Evolutionary conservation across 768 basidiomycete genomes (phyloP).

Genomic region (Dacryopinax spathularia): DNA sequence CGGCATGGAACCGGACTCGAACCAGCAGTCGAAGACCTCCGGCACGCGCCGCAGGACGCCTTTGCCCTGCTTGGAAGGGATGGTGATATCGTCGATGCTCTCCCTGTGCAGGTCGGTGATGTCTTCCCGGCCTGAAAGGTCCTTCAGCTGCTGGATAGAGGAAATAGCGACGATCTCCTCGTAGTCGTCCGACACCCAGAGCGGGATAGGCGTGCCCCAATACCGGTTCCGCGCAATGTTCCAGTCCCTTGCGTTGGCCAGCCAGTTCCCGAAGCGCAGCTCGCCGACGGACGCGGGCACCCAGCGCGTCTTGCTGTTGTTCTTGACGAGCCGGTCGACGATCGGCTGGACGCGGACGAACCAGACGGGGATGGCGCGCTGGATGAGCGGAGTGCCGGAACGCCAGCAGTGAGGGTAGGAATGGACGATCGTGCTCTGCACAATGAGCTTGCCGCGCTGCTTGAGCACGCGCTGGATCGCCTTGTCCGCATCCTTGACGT

Average conservation of each 20-base stretch:
- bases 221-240: slow-evolving; percentile 97
- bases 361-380: slow-evolving; percentile 93
- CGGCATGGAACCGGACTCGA: slow-evolving; percentile 97
- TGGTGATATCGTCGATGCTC: slow-evolving; percentile 89
- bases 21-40: slow-evolving; percentile 99
- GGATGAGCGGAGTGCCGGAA: slow-evolving; percentile 88
- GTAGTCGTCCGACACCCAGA: slow-evolving; percentile 89
- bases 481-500: slow-evolving; percentile 93
- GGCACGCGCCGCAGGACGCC: slow-evolving; percentile 79
- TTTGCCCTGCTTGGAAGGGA: slow-evolving; percentile 80
- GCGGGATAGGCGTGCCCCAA: slow-evolving; percentile 94
- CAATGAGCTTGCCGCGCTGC: slow-evolving; percentile 71
- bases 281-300: slow-evolving; percentile 87
- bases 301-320: slow-evolving; percentile 88
- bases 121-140: slow-evolving; percentile 65
- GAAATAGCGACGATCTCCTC: slow-evolving; percentile 82
- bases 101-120: slow-evolving; percentile 88
- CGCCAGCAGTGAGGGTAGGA: slow-evolving; percentile 98
- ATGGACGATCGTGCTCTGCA: slow-evolving; percentile 74
- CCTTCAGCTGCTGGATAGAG: slow-evolving; percentile 78
- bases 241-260: slow-evolving; percentile 98
- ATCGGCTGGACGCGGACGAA: slow-evolving; percentile 80
- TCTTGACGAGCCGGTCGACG: slow-evolving; percentile 71
- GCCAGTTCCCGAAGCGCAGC: slow-evolving; percentile 90
- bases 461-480: slow-evolving; percentile 85